Evolutionary conservation across 345 rosid genomes (phyloP).

Genomic region (Eucalyptus tenuipes): DNA sequence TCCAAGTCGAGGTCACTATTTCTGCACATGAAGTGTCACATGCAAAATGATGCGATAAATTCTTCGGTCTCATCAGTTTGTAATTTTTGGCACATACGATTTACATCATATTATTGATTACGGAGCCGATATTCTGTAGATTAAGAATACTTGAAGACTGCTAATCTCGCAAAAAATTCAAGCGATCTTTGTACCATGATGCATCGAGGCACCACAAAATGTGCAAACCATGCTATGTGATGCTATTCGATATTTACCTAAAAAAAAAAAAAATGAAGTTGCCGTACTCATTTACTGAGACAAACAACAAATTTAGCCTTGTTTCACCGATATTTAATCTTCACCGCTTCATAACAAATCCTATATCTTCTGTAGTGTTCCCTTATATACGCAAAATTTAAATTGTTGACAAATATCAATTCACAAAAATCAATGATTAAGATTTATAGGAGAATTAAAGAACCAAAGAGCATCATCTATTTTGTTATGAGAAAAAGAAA

Average conservation of each 20-base stretch:
- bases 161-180: neutral
- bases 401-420: neutral
- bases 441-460: neutral
- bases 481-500: neutral
- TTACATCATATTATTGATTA: neutral
- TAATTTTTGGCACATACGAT: neutral
- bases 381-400: neutral
- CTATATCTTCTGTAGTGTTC: neutral
- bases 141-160: neutral
- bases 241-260: neutral
- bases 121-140: neutral
- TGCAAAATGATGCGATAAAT: neutral
- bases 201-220: neutral
- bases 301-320: neutral
- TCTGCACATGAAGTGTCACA: neutral
- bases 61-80: neutral
- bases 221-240: neutral
- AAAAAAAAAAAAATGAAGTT: neutral
- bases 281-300: neutral
- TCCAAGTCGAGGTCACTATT: neutral
- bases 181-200: neutral
- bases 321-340: neutral
- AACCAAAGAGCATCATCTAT: no score
- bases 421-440: neutral
- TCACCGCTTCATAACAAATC: neutral